Conservation (phyloP, 164 flowering plant genomes). For the Magnolia officinalis region DNA sequence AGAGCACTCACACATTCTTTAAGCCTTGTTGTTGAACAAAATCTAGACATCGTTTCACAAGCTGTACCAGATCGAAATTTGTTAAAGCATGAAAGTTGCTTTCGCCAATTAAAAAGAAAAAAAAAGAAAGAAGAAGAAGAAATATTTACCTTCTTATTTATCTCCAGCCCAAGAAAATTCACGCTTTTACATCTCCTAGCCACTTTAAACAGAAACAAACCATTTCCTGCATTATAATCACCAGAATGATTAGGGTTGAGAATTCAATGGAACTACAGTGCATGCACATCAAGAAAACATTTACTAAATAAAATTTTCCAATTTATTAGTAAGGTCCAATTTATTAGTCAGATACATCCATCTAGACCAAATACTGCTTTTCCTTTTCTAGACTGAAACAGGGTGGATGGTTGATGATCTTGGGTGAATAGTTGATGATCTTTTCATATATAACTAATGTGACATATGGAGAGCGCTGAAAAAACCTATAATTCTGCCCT, state of each 20-base stretch:
- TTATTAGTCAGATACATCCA: too few relatives aligned
- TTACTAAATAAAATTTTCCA: not conserved
- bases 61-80: conserved; percentile 38
- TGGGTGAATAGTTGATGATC: too few relatives aligned
- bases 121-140: not conserved
- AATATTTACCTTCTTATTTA: conserved; percentile 54
- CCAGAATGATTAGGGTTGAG: not conserved
- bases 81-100: not conserved
- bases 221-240: conserved; percentile 57
- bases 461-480: too few relatives aligned
- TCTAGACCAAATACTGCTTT: too few relatives aligned
- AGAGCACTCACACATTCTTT: conserved; percentile 46
- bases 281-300: not conserved
- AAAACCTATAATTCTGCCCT: too few relatives aligned
- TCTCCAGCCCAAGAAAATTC: conserved; percentile 82
- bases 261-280: not conserved
- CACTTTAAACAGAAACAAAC: conserved; percentile 69
- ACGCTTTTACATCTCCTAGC: conserved; percentile 41
- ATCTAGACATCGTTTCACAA: conserved; percentile 58
- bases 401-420: too few relatives aligned
- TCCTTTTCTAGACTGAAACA: too few relatives aligned
- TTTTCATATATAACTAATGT: too few relatives aligned
- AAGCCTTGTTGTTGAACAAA: conserved; percentile 36
- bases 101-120: not conserved
- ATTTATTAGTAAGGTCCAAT: too few relatives aligned